Base-by-base conservation (phyloP, 169 alveolate genomes). In the Cryptosporidium sp. region DNA sequence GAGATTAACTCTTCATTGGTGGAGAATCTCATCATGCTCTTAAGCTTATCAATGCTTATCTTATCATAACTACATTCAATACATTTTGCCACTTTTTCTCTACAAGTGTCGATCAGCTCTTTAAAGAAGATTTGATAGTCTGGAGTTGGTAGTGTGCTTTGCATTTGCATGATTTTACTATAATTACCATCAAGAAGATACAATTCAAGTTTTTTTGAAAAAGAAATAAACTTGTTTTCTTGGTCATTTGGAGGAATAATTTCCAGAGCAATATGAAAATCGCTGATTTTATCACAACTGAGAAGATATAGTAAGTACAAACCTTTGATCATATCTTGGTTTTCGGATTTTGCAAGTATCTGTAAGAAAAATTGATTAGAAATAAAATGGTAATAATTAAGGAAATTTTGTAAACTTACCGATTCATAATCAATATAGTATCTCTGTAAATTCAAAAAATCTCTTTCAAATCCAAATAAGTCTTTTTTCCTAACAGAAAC, bases 101-200 rank as follows among this genome's bases (percentile, higher is more conserved):
- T 60, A 29, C 89, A 80, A 14, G 89, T 80, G 35, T 80, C 37
- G 0, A 67, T 37, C 21, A 80, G 23, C 35, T 80, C 44, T 0
- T 62, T 33, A 16, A 61, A 62, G 56, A 80, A 80, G 12, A 39
- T 21, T 53, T 60, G 33, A 29, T 80, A 80, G 68, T 80, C 39
- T 14, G 89, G 68, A n/a, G 51, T 39, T 21, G 89, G 89, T 37
- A 80, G 8, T 21, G 37, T 35, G 16, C 56, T 62, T 21, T 51
- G 35, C 56, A 80, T 48, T 56, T 80, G 65, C 89, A 80, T 80
- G 18, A 80, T 60, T 31, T 80, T 80, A 26, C 51, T 39, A 65
- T 91, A 91, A 58, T 91, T 91, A 33, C 93, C 93, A 58, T 91
- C 93, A 68, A 85, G 58, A 29, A 91, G 85, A 39, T 75, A 73